Percentiles rank a stretch among this genome's conserved stretches.
phyloP scores from a whole-genome alignment of 176 grass and related monocot species.

The Coix lacrymajobi region DNA sequence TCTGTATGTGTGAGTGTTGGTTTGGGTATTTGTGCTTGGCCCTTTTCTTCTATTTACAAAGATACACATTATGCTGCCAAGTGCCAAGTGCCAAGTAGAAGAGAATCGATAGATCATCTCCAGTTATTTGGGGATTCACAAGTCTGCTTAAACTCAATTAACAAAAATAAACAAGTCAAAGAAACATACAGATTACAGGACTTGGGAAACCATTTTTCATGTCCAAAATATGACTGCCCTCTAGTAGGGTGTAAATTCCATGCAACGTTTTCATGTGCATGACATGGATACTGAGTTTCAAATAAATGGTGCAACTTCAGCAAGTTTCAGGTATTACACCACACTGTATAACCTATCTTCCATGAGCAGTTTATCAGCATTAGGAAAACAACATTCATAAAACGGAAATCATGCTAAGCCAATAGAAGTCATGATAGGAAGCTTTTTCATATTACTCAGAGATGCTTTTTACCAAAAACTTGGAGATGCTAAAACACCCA shows the following conservation, averaged over 20 bases:
- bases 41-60: background rate
- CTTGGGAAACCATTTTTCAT: background rate
- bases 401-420: background rate
- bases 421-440: background rate
- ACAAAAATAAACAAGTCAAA: background rate
- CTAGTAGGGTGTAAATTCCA: background rate
- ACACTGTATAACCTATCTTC: background rate
- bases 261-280: background rate
- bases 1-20: background rate
- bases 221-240: background rate
- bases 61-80: background rate
- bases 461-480: background rate
- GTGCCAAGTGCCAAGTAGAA: background rate
- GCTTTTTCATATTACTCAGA: background rate
- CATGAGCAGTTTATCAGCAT: background rate
- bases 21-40: background rate
- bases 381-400: background rate
- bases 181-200: background rate
- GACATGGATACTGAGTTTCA: background rate
- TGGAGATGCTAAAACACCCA: background rate
- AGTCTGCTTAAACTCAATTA: background rate
- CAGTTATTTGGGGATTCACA: background rate
- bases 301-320: background rate
- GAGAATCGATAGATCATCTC: background rate
- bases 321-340: background rate